phyloP scores from a whole-genome alignment of 768 basidiomycete species.

The Daedalea quercina region DNA sequence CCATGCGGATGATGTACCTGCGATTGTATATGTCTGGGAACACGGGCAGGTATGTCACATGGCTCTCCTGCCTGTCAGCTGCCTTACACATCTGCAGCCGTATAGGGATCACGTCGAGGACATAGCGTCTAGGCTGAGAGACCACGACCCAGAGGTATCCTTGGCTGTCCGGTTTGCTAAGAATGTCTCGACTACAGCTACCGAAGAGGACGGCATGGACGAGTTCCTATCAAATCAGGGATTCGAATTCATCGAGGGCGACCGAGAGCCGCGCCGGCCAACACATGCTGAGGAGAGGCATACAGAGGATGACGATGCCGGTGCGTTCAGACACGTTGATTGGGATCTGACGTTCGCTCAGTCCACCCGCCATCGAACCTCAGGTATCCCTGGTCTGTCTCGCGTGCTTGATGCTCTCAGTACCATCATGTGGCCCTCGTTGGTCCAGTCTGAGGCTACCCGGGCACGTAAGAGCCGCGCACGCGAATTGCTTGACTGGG shows the following conservation, averaged over 20 bases:
- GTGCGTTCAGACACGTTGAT: slow-evolving; percentile 3
- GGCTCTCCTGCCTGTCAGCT: slow-evolving; percentile 1
- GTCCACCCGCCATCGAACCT: neutral
- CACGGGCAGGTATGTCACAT: slow-evolving; percentile 50
- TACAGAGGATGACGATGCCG: slow-evolving; percentile 16
- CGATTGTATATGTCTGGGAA: slow-evolving; percentile 68
- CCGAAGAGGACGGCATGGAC: slow-evolving; percentile 54
- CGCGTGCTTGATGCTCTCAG: slow-evolving; percentile 75
- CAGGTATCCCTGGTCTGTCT: slow-evolving; percentile 38
- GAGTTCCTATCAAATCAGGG: slow-evolving; percentile 60
- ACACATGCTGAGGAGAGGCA: slow-evolving; percentile 13
- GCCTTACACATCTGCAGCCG: slow-evolving; percentile 28
- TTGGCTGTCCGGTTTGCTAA: slow-evolving; percentile 55
- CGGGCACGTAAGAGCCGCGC: slow-evolving; percentile 23
- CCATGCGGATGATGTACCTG: slow-evolving; percentile 47
- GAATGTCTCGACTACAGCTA: slow-evolving; percentile 14
- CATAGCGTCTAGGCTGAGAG: slow-evolving; percentile 40
- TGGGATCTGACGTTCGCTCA: neutral
- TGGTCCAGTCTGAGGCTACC: slow-evolving; percentile 39
- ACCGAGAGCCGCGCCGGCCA: slow-evolving; percentile 19
- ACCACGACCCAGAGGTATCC: slow-evolving; percentile 61
- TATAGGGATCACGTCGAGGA: slow-evolving; percentile 50
- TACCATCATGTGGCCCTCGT: slow-evolving; percentile 86
- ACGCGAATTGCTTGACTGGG: slow-evolving; percentile 35
- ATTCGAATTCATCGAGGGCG: slow-evolving; percentile 71